Conservation (phyloP, 2,329 filamentous ascomycete genomes). For the Pezicula rhizophila region DNA sequence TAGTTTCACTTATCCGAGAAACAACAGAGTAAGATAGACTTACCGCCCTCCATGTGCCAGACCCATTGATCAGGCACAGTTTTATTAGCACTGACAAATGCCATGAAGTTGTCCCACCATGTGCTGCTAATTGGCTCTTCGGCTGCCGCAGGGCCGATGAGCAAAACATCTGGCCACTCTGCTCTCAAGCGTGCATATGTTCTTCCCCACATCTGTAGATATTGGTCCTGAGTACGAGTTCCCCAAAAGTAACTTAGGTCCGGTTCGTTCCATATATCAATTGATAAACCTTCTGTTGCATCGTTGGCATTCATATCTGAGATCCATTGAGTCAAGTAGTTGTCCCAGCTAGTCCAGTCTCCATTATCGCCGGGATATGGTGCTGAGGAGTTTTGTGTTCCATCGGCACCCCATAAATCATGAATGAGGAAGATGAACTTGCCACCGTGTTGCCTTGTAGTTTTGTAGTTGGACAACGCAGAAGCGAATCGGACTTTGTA, state of each 20-base stretch:
- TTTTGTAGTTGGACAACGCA: conserved; percentile 38
- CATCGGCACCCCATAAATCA: conserved; percentile 43
- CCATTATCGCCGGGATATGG: conserved; percentile 43
- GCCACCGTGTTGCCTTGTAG: conserved; percentile 34
- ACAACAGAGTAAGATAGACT: too few relatives aligned
- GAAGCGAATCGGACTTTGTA: conserved; percentile 35
- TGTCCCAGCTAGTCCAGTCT: conserved; percentile 40
- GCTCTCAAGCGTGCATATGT: conserved; percentile 33
- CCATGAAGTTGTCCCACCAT: conserved; percentile 35
- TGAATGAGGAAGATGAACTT: conserved; percentile 40
- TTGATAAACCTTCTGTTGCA: conserved; percentile 31
- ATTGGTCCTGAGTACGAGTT: conserved; percentile 31
- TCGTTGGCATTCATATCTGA: conserved; percentile 32
- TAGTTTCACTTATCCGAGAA: too few relatives aligned
- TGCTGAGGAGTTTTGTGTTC: conserved; percentile 30
- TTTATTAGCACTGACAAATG: conserved; percentile 29
- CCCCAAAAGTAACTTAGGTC: conserved; percentile 33
- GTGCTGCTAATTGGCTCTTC: conserved; percentile 25
- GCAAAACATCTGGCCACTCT: conserved; percentile 10
- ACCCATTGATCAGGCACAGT: conserved; percentile 36
- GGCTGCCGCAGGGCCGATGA: conserved; percentile 34
- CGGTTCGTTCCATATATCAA: conserved; percentile 50
- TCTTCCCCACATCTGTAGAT: conserved; percentile 32
- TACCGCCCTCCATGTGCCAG: conserved; percentile 33
- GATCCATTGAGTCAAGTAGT: conserved; percentile 34